Percentiles rank a stretch among this genome's conserved stretches.
These are phyloP conservation scores for Albugo candida DNA, from an alignment of 352 stramenopile genomes.

Conservation along the genomic window DNA sequence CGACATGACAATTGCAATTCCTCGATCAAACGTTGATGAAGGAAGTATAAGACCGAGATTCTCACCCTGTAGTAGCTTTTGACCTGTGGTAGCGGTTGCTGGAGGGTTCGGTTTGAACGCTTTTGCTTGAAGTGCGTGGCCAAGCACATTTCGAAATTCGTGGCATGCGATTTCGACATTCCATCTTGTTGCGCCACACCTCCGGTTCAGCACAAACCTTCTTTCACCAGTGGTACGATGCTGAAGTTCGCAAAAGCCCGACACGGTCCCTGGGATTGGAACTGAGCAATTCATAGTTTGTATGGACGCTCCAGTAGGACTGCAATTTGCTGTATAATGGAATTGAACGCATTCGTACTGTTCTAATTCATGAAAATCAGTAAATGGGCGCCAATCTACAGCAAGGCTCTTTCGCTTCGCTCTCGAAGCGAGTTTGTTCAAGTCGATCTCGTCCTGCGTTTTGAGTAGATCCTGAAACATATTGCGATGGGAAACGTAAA, in stretches of 20 bases:
- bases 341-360: conserved; percentile 35
- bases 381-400: too few relatives aligned
- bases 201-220: conserved; percentile 28
- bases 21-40: conserved; percentile 3
- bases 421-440: too few relatives aligned
- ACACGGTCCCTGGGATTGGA: conserved; percentile 11
- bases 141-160: conserved; percentile 21
- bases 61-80: background rate
- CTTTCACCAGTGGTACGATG: conserved; percentile 13
- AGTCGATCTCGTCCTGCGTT: too few relatives aligned
- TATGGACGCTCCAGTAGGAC: conserved; percentile 4
- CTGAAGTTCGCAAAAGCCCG: conserved; percentile 26
- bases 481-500: too few relatives aligned
- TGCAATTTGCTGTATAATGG: conserved; percentile 21
- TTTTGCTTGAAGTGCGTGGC: conserved; percentile 16
- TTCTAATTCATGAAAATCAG: too few relatives aligned
- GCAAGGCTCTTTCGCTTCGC: too few relatives aligned
- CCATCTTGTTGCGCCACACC: conserved; percentile 30
- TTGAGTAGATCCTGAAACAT: too few relatives aligned
- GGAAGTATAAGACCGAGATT: conserved; percentile 1
- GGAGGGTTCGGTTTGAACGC: conserved; percentile 21
- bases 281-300: conserved; percentile 4
- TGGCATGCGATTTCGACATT: conserved; percentile 22
- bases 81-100: background rate
- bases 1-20: conserved; percentile 17